Evolutionary conservation across 1,284 basidiomycete genomes (phyloP).

Genomic region (Fistulinella cinereoalba): DNA sequence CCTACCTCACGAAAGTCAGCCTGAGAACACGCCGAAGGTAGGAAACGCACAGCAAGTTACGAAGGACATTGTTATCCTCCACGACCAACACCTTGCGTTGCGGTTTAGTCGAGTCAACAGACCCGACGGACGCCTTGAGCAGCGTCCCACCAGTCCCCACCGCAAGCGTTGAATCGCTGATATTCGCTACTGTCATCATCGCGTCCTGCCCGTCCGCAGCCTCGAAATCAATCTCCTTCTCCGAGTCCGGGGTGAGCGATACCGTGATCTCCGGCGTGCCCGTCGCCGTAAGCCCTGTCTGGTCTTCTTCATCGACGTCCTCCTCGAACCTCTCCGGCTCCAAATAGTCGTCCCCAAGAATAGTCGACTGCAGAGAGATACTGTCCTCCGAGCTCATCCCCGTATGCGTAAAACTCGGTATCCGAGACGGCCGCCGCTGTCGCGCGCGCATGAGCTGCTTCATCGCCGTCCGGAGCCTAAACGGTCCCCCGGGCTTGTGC

Average conservation of each 20-base stretch:
- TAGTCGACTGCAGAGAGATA: conserved; percentile 30
- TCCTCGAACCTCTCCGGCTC: conserved; percentile 21
- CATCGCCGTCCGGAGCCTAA: conserved; percentile 66
- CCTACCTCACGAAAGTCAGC: conserved; percentile 38
- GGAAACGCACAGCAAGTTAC: conserved; percentile 60
- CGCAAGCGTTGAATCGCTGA: conserved; percentile 45
- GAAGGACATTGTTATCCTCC: conserved; percentile 79
- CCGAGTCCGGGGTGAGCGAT: conserved; percentile 23
- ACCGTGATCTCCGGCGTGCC: conserved; percentile 12
- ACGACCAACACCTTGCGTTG: conserved; percentile 71
- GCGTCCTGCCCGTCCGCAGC: conserved; percentile 15
- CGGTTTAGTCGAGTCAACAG: conserved; percentile 39
- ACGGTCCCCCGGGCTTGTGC: conserved; percentile 89
- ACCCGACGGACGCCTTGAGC: conserved; percentile 56
- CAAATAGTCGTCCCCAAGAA: conserved; percentile 26
- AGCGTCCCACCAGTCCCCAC: conserved; percentile 60
- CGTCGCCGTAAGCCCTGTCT: conserved; percentile 13
- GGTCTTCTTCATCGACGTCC: conserved; percentile 26
- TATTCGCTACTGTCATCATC: background rate
- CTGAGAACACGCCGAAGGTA: background rate
- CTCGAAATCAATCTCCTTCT: conserved; percentile 20
- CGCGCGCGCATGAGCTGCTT: conserved; percentile 67
- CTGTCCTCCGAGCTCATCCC: conserved; percentile 26
- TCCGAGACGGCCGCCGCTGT: conserved; percentile 32
- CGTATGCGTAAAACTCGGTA: conserved; percentile 11